These are phyloP conservation scores for Rhodotorula toruloides DNA, from an alignment of 768 basidiomycete genomes.

Conservation along the genomic window DNA sequence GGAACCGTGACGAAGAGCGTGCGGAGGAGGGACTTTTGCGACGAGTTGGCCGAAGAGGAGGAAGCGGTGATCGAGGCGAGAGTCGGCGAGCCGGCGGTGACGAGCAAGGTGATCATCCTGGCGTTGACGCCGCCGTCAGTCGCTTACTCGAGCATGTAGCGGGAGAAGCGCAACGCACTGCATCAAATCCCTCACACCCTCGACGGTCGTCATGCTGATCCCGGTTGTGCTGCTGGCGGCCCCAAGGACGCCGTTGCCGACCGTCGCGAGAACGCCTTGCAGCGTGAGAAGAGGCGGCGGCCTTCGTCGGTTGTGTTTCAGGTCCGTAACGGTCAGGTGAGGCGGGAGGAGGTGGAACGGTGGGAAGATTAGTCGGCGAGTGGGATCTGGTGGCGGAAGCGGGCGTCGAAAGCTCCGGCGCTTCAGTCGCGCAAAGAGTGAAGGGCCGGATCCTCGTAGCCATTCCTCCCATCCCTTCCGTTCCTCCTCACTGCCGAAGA, in stretches of 20 bases:
- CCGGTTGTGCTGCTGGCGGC: conserved; percentile 25
- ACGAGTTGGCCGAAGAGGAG: neutral
- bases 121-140: neutral
- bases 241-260: conserved; percentile 28
- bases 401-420: neutral
- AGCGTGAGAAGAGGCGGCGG: conserved; percentile 22
- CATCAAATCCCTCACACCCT: conserved; percentile 38
- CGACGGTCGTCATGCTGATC: conserved; percentile 33
- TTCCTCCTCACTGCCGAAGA: conserved; percentile 12
- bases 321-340: conserved; percentile 35
- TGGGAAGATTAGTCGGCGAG: conserved; percentile 38
- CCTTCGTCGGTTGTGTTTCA: conserved; percentile 35
- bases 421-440: neutral
- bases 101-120: conserved; percentile 33
- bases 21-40: neutral
- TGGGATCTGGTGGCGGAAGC: neutral
- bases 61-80: neutral
- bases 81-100: conserved; percentile 3
- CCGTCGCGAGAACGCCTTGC: conserved; percentile 13
- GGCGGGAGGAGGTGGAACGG: conserved; percentile 40
- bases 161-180: conserved; percentile 23
- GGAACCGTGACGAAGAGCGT: conserved; percentile 52
- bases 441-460: neutral
- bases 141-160: too few species aligned
- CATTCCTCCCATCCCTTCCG: conserved; percentile 27